Evolutionary conservation across 495 filamentous ascomycete species (phyloP).

Genomic region (Penicillium steckii): DNA sequence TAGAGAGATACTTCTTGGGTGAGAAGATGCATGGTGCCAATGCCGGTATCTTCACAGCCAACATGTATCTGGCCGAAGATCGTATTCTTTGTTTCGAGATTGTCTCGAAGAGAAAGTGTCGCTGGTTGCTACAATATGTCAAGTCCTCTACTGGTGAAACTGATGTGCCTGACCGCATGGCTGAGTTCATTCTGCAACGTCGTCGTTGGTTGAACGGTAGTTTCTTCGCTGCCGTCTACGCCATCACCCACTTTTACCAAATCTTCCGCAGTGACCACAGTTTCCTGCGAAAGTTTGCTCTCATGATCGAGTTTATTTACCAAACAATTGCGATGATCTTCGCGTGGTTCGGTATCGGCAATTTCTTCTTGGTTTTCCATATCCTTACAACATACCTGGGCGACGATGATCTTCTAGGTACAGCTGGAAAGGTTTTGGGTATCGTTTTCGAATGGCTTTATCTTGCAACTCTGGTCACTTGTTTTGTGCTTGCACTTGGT

Average conservation of each 20-base stretch:
- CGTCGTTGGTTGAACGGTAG: conserved; percentile 97
- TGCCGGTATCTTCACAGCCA: conserved; percentile 96
- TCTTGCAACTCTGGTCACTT: conserved; percentile 84
- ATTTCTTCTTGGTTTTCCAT: conserved; percentile 99
- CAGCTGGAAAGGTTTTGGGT: conserved; percentile 72
- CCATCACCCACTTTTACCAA: conserved; percentile 89
- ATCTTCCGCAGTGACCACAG: conserved; percentile 92
- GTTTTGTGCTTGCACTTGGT: conserved; percentile 92
- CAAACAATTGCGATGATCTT: conserved; percentile 97
- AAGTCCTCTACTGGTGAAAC: conserved; percentile 96
- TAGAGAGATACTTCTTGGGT: conserved; percentile 96
- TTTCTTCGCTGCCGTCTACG: conserved; percentile 98
- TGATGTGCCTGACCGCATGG: conserved; percentile 93
- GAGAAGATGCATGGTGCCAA: conserved; percentile 97
- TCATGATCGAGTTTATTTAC: conserved; percentile 90
- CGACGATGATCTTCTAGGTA: conserved; percentile 62
- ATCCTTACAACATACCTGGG: conserved; percentile 89
- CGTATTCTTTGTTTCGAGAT: conserved; percentile 99
- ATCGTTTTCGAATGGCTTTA: conserved; percentile 97
- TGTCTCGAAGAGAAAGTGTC: conserved; percentile 92
- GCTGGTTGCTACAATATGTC: conserved; percentile 97
- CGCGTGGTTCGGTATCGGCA: conserved; percentile 98
- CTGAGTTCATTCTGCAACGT: conserved; percentile 93
- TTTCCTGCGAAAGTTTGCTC: conserved; percentile 80
- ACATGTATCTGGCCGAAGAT: conserved; percentile 99